Evolutionary conservation across 83 land plant genomes (phyloP), one percentile per base, ranked within the genome.

Genomic region (Thuja plicata): DNA sequence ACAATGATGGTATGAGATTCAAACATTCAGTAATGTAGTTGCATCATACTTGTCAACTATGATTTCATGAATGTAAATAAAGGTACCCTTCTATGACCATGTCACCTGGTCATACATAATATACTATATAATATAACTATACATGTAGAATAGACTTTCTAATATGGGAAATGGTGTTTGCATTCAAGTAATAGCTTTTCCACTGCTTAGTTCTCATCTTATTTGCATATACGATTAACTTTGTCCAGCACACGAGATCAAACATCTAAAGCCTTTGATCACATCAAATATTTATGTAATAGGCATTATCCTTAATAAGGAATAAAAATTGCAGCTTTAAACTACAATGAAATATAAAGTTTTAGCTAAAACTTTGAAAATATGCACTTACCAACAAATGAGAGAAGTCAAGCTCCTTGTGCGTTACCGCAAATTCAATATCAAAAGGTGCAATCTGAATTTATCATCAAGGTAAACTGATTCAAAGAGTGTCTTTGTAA

Each of bases 391-490:
- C 99, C 94, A 97, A 92, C 89, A 98, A 89, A 93, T 98, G 99
- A 88, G 99, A 94, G 90, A 97, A 98, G 89, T 98, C 98, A 80
- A 98, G 95, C 91, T 98, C 99, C 94, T 98, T 98, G 92, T 98
- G 95, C 19, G 99, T 97, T 15, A 96, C 99, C 40, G 99, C 96
- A 91, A 98, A 98, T 88, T 98, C 99, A 54, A 98, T 96, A 87
- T 98, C 99, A 90, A 98, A 98, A 15, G 97, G 97, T 52, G 99
- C 99, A 88, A 97, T 97, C 98, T 96, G 94, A 15, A 93, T 85
- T 60, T 60, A 52, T 46, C 90, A 40, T 30, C 38, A 54, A 89
- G 60, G 24, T 88, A 13, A 46, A 48, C 24, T 8, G 34, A 85
- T 34, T 13, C 3, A 52, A 54, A 35, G 27, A 54, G n/a, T n/a